phyloP scores from a whole-genome alignment of 345 rosid genomes.

The Excoecaria cochinchinensis region DNA sequence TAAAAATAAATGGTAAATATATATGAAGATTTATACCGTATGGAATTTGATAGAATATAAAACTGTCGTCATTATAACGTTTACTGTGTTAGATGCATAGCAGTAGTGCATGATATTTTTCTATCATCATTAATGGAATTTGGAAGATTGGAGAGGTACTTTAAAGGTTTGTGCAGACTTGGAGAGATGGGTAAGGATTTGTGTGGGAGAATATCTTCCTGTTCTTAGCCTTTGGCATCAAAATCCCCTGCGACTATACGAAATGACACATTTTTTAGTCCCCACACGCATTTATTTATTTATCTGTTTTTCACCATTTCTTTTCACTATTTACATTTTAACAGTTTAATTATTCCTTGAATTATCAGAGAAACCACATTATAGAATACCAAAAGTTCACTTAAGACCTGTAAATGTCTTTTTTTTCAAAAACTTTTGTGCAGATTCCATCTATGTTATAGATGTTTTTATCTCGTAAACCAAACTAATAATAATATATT shows the following conservation, averaged over 20 bases:
- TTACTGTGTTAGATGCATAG: neutral
- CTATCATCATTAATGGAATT: neutral
- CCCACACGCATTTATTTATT: slow-evolving; percentile 8
- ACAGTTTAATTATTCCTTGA: too few species aligned
- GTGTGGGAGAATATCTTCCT: slow-evolving; percentile 7
- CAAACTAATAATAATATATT: too few species aligned
- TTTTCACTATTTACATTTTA: too few species aligned
- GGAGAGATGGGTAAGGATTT: slow-evolving; percentile 12
- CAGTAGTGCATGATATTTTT: neutral
- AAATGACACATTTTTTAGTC: neutral
- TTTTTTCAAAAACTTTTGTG: too few species aligned
- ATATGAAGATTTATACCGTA: neutral
- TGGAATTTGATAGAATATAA: neutral
- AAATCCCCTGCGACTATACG: slow-evolving; percentile 12
- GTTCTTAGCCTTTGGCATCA: slow-evolving; percentile 17
- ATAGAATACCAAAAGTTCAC: too few species aligned
- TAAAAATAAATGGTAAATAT: too few species aligned
- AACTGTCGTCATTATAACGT: neutral
- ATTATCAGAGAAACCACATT: too few species aligned
- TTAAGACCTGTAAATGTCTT: too few species aligned
- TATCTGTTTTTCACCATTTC: too few species aligned
- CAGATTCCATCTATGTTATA: too few species aligned
- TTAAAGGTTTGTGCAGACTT: slow-evolving; percentile 16
- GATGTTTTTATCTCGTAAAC: too few species aligned
- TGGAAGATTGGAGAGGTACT: slow-evolving; percentile 1